Percentiles rank a stretch among this genome's conserved stretches.
Conservation (phyloP, 108 stramenopile species). For the Cyclotella choctawhatcheeana region DNA sequence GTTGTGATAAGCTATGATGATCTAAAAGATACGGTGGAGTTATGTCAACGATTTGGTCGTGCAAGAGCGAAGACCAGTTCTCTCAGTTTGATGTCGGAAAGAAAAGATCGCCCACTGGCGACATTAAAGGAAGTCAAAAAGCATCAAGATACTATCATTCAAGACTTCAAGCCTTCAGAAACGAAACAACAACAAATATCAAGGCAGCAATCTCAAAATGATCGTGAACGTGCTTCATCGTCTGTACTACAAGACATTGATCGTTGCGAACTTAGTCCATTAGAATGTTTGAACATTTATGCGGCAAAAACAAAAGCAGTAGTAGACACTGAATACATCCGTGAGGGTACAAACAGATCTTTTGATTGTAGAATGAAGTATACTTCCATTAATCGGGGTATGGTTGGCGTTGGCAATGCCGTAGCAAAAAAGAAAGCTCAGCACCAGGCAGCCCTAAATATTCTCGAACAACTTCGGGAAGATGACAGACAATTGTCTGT, state of each 20-base stretch:
- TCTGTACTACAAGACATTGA: slow-evolving; percentile 22
- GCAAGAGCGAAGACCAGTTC: slow-evolving; percentile 39
- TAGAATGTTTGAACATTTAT: slow-evolving; percentile 38
- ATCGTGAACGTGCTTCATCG: slow-evolving; percentile 34
- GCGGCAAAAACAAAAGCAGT: slow-evolving; percentile 45
- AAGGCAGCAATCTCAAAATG: slow-evolving; percentile 37
- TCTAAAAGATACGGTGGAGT: slow-evolving; percentile 52
- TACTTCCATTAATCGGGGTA: slow-evolving; percentile 8
- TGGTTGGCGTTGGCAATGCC: slow-evolving; percentile 27
- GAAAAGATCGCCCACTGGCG: slow-evolving; percentile 46
- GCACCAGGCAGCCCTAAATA: slow-evolving; percentile 22
- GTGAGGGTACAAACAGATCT: slow-evolving; percentile 7
- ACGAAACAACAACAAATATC: slow-evolving; percentile 4
- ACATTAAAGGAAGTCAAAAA: slow-evolving; percentile 37
- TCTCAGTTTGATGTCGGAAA: slow-evolving; percentile 43
- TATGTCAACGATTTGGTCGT: slow-evolving; percentile 51
- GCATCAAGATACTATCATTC: slow-evolving; percentile 46
- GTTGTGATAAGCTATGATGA: slow-evolving; percentile 50
- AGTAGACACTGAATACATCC: slow-evolving; percentile 15
- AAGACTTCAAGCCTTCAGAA: slow-evolving; percentile 34
- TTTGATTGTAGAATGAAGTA: slow-evolving; percentile 28
- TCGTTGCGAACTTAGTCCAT: slow-evolving; percentile 28
- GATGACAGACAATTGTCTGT: slow-evolving; percentile 12
- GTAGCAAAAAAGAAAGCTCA: slow-evolving; percentile 33
- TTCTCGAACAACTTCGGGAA: slow-evolving; percentile 34